Conservation (phyloP, 768 basidiomycete genomes). For the Rubroboletus pulcherrimus region DNA sequence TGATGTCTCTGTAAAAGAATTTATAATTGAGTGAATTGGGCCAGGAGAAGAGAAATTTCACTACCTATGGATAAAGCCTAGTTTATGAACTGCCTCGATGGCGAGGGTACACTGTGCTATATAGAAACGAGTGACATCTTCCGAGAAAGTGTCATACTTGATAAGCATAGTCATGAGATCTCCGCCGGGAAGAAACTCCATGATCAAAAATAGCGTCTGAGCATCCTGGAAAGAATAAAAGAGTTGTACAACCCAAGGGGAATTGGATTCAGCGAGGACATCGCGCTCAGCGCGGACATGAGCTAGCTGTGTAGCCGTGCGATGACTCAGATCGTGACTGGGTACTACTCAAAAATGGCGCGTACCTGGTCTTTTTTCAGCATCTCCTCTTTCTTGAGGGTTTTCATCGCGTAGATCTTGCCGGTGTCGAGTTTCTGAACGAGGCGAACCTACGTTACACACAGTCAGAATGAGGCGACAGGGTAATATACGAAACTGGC, state of each 20-base stretch:
- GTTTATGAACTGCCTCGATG: slow-evolving; percentile 94
- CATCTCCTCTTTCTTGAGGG: slow-evolving; percentile 96
- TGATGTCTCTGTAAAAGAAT: slow-evolving; percentile 74
- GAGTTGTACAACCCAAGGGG: slow-evolving; percentile 93
- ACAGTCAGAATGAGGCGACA: background rate
- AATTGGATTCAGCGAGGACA: slow-evolving; percentile 92
- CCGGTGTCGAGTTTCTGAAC: slow-evolving; percentile 97
- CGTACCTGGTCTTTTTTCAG: slow-evolving; percentile 96
- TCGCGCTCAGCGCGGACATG: slow-evolving; percentile 98
- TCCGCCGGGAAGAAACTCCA: slow-evolving; percentile 98
- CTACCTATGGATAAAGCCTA: slow-evolving; percentile 96
- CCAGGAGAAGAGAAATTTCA: background rate
- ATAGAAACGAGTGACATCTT: slow-evolving; percentile 97
- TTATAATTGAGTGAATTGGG: background rate
- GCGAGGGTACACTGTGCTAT: slow-evolving; percentile 98
- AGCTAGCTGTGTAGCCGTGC: slow-evolving; percentile 59
- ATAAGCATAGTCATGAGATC: slow-evolving; percentile 99
- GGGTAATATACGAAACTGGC: background rate
- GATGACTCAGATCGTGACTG: slow-evolving; percentile 5
- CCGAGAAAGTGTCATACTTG: slow-evolving; percentile 98
- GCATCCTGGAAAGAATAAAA: slow-evolving; percentile 99
- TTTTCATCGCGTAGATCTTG: slow-evolving; percentile 99
- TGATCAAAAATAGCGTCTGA: slow-evolving; percentile 89
- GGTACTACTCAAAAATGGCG: background rate
- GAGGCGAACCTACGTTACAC: slow-evolving; percentile 60